Percentiles rank a stretch among this genome's conserved stretches.
Evolutionary conservation across 2,329 filamentous ascomycete species (phyloP).

Genomic region (Fusarium miscanthi): DNA sequence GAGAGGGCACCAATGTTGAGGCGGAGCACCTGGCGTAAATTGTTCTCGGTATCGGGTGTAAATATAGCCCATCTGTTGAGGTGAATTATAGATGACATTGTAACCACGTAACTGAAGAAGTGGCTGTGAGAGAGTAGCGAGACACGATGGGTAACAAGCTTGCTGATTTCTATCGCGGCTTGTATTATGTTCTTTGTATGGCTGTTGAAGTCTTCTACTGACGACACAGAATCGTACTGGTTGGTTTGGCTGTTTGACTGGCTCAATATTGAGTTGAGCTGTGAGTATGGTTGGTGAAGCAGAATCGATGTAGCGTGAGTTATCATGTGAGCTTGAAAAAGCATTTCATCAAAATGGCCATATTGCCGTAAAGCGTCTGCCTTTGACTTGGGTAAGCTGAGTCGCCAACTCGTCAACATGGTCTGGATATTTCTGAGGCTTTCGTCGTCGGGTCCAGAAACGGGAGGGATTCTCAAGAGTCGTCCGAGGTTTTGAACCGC

Average conservation of each 20-base stretch:
- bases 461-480: constrained; percentile 71
- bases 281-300: constrained; percentile 82
- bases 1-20: constrained; percentile 83
- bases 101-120: constrained; percentile 85
- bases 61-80: constrained; percentile 80
- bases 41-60: constrained; percentile 70
- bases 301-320: constrained; percentile 74
- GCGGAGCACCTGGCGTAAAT: constrained; percentile 78
- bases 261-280: constrained; percentile 72
- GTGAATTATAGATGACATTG: constrained; percentile 82
- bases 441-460: constrained; percentile 64
- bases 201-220: constrained; percentile 65
- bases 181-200: constrained; percentile 86
- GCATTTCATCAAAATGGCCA: constrained; percentile 84
- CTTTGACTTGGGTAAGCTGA: constrained; percentile 81
- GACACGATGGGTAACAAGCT: constrained; percentile 78
- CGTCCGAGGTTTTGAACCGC: constrained; percentile 81
- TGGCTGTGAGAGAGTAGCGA: constrained; percentile 80
- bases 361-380: constrained; percentile 74
- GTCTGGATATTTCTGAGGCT: constrained; percentile 64
- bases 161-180: constrained; percentile 81
- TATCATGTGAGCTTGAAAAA: constrained; percentile 92
- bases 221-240: constrained; percentile 63
- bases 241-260: constrained; percentile 74
- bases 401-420: constrained; percentile 76